phyloP scores from a whole-genome alignment of 768 basidiomycete species.

The Piloderma croceum region DNA sequence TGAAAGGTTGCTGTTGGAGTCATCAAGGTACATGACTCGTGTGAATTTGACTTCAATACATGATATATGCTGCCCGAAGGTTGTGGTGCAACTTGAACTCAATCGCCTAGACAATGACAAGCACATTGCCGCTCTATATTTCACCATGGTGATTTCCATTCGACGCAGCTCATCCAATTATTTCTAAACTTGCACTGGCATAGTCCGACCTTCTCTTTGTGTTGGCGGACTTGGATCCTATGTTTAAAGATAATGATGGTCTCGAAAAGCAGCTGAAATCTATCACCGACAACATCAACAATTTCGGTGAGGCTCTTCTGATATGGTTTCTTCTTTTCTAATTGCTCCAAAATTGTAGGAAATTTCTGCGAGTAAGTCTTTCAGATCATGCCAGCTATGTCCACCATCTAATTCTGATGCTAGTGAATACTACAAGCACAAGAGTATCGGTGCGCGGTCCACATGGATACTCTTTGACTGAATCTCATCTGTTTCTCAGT shows the following conservation, averaged over 20 bases:
- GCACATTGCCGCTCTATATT: conserved; percentile 18
- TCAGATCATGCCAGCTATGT: background rate
- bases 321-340: background rate
- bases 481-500: no score
- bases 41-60: no score
- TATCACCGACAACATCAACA: no score
- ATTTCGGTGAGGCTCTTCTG: no score
- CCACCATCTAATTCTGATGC: no score
- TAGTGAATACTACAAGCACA: conserved; percentile 18
- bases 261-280: no score
- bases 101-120: conserved; percentile 17
- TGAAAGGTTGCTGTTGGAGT: background rate
- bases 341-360: conserved; percentile 11
- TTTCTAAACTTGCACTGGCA: background rate
- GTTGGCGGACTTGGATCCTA: conserved; percentile 11
- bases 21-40: no score
- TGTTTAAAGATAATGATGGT: conserved; percentile 12
- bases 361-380: conserved; percentile 20
- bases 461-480: no score
- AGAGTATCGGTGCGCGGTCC: no score
- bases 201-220: conserved; percentile 14
- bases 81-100: conserved; percentile 17
- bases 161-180: no score
- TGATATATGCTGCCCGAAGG: no score
- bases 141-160: conserved; percentile 14